These are phyloP conservation scores for Trichomonas gallinae DNA, from an alignment of 208 protist genomes.

Conservation along the genomic window DNA sequence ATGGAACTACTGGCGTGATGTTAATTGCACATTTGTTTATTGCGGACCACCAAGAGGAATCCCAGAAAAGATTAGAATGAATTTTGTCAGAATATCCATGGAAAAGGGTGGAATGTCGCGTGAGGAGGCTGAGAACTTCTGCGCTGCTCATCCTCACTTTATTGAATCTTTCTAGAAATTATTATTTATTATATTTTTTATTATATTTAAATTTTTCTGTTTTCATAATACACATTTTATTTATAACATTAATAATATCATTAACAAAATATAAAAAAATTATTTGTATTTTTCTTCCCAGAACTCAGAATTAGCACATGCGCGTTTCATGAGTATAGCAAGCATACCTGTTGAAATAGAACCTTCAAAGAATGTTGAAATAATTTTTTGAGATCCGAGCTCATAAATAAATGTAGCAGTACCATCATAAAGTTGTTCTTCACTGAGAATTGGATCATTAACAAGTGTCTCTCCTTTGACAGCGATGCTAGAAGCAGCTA, in stretches of 20 bases:
- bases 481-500: not conserved
- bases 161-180: conserved; percentile 5
- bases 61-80: not conserved
- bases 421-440: not conserved
- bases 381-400: not conserved
- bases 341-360: not conserved
- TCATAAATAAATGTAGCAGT: not conserved
- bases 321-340: not conserved
- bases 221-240: no score
- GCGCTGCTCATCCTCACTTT: not conserved
- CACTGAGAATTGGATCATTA: not conserved
- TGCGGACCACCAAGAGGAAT: not conserved
- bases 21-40: not conserved
- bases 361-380: not conserved
- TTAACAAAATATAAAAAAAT: no score
- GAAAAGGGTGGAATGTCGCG: not conserved
- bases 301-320: not conserved
- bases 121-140: not conserved
- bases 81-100: not conserved
- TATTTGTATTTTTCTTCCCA: not conserved
- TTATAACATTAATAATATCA: no score
- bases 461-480: not conserved
- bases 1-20: not conserved
- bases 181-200: not conserved
- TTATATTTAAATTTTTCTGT: not conserved